Evolutionary conservation across 495 filamentous ascomycete genomes (phyloP).

Genomic region (Xeromyces bisporus): DNA sequence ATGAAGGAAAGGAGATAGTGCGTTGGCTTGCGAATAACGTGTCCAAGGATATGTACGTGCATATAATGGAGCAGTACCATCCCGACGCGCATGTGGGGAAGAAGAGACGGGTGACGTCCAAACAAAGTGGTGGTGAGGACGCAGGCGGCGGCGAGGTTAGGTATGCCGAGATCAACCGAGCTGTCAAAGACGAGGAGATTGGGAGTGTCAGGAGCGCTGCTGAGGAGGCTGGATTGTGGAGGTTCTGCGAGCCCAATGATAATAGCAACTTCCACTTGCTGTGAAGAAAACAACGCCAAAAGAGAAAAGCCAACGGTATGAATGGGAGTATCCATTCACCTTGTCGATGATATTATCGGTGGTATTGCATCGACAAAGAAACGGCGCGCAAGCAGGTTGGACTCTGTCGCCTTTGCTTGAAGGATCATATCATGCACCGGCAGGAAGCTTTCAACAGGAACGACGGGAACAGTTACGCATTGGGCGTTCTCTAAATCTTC

Average conservation of each 20-base stretch:
- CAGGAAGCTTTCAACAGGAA: too few relatives aligned
- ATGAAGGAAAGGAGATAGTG: constrained; percentile 52
- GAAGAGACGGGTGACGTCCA: constrained; percentile 20
- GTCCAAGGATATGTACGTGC: constrained; percentile 49
- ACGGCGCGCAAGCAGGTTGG: too few relatives aligned
- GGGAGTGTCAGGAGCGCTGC: constrained; percentile 43
- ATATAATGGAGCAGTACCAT: constrained; percentile 67
- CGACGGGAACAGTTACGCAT: too few relatives aligned
- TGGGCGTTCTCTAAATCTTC: too few relatives aligned
- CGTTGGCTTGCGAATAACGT: constrained; percentile 49
- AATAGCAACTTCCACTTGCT: constrained; percentile 58
- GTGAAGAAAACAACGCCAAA: too few relatives aligned
- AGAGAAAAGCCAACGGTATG: too few relatives aligned
- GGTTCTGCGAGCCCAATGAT: constrained; percentile 52
- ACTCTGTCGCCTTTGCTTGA: too few relatives aligned
- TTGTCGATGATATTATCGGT: background rate
- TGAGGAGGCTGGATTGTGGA: constrained; percentile 51
- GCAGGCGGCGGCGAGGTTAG: constrained; percentile 30
- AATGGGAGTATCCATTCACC: background rate
- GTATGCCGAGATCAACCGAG: constrained; percentile 61
- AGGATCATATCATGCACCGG: too few relatives aligned
- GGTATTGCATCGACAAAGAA: too few relatives aligned
- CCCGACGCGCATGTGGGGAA: constrained; percentile 63
- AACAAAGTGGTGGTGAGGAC: constrained; percentile 5
- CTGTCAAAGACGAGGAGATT: constrained; percentile 45